phyloP scores from a whole-genome alignment of 805 yeast species.

The Yarrowia sp. region DNA sequence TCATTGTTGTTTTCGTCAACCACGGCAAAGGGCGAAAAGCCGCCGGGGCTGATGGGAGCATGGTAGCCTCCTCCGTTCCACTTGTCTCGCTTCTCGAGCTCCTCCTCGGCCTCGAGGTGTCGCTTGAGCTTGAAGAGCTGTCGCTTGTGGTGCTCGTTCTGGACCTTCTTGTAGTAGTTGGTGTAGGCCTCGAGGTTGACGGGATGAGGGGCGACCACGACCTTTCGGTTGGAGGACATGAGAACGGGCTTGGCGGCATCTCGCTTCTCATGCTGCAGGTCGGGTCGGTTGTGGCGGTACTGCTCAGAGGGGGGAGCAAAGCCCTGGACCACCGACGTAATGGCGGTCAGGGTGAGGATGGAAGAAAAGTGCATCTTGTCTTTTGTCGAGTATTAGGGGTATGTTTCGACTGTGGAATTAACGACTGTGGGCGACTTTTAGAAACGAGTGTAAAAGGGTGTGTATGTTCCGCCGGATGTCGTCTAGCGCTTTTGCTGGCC shows the following conservation, averaged over 20 bases:
- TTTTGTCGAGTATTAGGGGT: not conserved
- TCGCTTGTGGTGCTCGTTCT: conserved; percentile 26
- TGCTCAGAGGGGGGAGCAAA: conserved; percentile 22
- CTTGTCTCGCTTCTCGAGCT: conserved; percentile 7
- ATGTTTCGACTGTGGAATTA: not conserved
- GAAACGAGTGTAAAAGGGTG: not conserved
- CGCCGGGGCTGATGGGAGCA: not conserved
- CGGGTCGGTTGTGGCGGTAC: conserved; percentile 16
- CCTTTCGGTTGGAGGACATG: conserved; percentile 24
- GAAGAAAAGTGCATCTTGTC: conserved; percentile 14
- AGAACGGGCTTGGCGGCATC: conserved; percentile 7
- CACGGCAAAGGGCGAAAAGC: conserved; percentile 7
- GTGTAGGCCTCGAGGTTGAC: conserved; percentile 26
- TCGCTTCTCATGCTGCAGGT: not conserved
- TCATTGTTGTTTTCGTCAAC: conserved; percentile 22
- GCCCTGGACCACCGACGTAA: conserved; percentile 22
- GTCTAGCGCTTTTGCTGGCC: too few relatives aligned
- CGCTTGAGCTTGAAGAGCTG: conserved; percentile 25
- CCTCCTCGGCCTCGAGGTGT: conserved; percentile 17
- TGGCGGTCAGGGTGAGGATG: conserved; percentile 9
- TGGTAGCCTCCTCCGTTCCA: not conserved
- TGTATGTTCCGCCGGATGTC: not conserved
- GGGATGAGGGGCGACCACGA: conserved; percentile 9
- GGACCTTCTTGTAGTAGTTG: conserved; percentile 24
- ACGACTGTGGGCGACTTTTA: not conserved